Percentiles rank a stretch among this genome's conserved stretches.
These are phyloP conservation scores for Aspergillus sp. DNA, from an alignment of 2,329 filamentous ascomycete genomes.

Conservation along the genomic window DNA sequence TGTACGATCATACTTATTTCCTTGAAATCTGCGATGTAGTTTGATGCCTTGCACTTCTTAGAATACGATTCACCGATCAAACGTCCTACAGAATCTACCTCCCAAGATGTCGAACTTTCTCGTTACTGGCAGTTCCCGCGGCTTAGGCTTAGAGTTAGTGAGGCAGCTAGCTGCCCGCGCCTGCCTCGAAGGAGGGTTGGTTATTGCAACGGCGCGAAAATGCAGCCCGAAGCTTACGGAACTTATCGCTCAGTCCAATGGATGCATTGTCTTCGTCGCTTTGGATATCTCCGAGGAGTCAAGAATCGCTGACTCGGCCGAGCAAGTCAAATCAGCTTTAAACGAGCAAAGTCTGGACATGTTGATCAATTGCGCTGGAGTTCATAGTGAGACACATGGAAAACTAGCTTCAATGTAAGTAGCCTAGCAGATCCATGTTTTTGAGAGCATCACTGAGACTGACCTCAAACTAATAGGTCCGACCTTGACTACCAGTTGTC, in stretches of 20 bases:
- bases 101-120: slow-evolving; percentile 16
- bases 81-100: too few species aligned
- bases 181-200: background rate
- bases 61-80: too few species aligned
- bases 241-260: slow-evolving; percentile 30
- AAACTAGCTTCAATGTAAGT: slow-evolving; percentile 3
- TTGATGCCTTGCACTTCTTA: too few species aligned
- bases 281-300: slow-evolving; percentile 37
- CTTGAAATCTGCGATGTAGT: too few species aligned
- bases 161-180: slow-evolving; percentile 17
- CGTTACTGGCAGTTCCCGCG: slow-evolving; percentile 30
- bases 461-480: background rate
- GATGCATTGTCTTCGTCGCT: slow-evolving; percentile 34
- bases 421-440: too few species aligned
- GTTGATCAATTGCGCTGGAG: slow-evolving; percentile 46
- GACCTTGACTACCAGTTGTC: slow-evolving; percentile 11
- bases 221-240: slow-evolving; percentile 27
- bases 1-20: too few species aligned
- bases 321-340: slow-evolving; percentile 29
- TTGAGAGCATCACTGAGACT: background rate
- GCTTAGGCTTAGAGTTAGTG: slow-evolving; percentile 31
- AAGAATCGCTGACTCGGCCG: slow-evolving; percentile 34
- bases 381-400: slow-evolving; percentile 9
- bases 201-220: slow-evolving; percentile 14
- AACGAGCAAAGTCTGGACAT: slow-evolving; percentile 42